These are phyloP conservation scores for Plasmodium relictum DNA, from an alignment of 169 alveolate species.

Conservation along the genomic window DNA sequence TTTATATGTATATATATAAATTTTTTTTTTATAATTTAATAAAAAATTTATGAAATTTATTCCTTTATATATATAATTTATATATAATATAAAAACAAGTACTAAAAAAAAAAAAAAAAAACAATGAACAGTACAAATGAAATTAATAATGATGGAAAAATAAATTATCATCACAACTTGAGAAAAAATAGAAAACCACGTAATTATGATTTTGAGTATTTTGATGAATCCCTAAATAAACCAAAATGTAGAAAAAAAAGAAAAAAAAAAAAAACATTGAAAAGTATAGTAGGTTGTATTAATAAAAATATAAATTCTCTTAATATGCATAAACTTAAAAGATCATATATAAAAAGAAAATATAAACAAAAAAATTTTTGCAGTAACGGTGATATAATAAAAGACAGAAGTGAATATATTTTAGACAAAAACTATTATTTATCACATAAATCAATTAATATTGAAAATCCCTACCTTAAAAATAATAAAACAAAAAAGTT, in stretches of 20 bases:
- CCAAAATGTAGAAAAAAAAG: slow-evolving; percentile 31
- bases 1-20: not conserved
- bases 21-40: slow-evolving; percentile 6
- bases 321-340: slow-evolving; percentile 11
- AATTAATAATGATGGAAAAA: slow-evolving; percentile 53
- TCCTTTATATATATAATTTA: not conserved
- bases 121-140: slow-evolving; percentile 61
- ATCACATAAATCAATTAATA: not conserved
- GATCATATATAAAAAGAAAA: slow-evolving; percentile 9
- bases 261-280: slow-evolving; percentile 39
- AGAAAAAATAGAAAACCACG: slow-evolving; percentile 75
- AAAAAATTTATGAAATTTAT: no score
- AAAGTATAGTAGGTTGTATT: slow-evolving; percentile 5
- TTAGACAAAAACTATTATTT: not conserved
- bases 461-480: not conserved
- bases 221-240: slow-evolving; percentile 37
- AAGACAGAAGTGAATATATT: not conserved
- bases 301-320: slow-evolving; percentile 4
- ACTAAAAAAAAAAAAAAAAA: not conserved
- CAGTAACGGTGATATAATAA: not conserved
- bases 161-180: slow-evolving; percentile 48
- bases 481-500: slow-evolving; percentile 38
- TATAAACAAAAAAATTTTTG: slow-evolving; percentile 5
- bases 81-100: not conserved
- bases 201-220: slow-evolving; percentile 62